These are phyloP conservation scores for Platanthera guangdongensis DNA, from an alignment of 106 monocot species.

Conservation along the genomic window DNA sequence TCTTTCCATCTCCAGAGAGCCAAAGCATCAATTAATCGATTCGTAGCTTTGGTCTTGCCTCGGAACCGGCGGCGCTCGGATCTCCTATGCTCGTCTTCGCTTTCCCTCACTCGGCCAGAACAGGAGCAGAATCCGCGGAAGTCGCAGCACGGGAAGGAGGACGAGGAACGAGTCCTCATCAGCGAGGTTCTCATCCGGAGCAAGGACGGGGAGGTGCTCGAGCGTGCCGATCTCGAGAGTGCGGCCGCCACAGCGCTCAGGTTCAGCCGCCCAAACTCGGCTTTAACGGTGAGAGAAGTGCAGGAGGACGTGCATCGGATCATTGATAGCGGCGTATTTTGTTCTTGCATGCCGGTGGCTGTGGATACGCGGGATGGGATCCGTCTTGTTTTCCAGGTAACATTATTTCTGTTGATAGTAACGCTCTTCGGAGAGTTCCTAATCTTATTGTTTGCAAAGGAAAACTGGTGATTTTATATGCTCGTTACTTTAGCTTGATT, in stretches of 20 bases:
- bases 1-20: conserved; percentile 33
- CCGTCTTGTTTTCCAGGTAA: conserved; percentile 74
- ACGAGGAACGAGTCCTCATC: conserved; percentile 80
- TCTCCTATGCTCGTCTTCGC: conserved; percentile 19
- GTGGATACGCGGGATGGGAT: conserved; percentile 94
- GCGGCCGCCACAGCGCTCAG: conserved; percentile 57
- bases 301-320: conserved; percentile 89
- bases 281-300: conserved; percentile 80
- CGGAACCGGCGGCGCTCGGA: neutral
- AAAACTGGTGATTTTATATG: neutral
- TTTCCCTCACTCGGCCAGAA: conserved; percentile 6
- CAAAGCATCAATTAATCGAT: conserved; percentile 15
- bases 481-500: neutral
- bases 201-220: conserved; percentile 87
- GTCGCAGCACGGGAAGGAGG: conserved; percentile 30
- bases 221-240: conserved; percentile 65
- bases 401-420: neutral
- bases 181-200: conserved; percentile 86
- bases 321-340: conserved; percentile 73
- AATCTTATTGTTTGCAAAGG: neutral
- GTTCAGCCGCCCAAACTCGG: conserved; percentile 72
- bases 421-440: neutral
- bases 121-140: conserved; percentile 15
- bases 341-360: conserved; percentile 85
- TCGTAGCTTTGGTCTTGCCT: conserved; percentile 6